A percentile compares a stretch with the other conserved stretches of the same genome.
Evolutionary conservation across 2,329 filamentous ascomycete genomes (phyloP).

Genomic region (Exserohilum turcica): DNA sequence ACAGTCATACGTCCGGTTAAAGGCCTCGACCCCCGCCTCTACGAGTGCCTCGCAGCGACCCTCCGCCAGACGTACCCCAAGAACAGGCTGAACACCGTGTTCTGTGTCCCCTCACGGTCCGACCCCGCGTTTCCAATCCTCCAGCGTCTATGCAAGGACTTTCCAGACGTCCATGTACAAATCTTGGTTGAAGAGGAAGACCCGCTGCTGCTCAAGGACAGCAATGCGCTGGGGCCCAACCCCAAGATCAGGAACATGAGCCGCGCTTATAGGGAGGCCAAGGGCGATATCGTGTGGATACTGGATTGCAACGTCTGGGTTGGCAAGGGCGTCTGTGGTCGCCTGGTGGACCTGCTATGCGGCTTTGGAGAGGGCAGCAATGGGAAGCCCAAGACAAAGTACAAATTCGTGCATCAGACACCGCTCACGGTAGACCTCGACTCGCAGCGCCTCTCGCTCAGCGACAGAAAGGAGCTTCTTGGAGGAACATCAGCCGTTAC

Average conservation of each 20-base stretch:
- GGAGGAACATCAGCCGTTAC: conserved; percentile 28
- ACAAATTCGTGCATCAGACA: conserved; percentile 94
- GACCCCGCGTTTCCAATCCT: conserved; percentile 82
- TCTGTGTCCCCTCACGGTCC: conserved; percentile 75
- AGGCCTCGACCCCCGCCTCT: conserved; percentile 85
- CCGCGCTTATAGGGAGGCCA: conserved; percentile 83
- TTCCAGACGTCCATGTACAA: conserved; percentile 70
- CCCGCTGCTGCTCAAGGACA: conserved; percentile 64
- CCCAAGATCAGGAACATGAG: conserved; percentile 99
- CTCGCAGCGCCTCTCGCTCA: conserved; percentile 31
- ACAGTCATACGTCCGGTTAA: conserved; percentile 94
- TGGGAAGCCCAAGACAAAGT: conserved; percentile 48
- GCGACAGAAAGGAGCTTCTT: conserved; percentile 41
- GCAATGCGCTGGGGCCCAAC: conserved; percentile 77
- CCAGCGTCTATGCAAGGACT: conserved; percentile 72
- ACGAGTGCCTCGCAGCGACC: conserved; percentile 87
- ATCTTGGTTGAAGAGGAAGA: conserved; percentile 85
- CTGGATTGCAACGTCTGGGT: conserved; percentile 98
- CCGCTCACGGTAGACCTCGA: conserved; percentile 81
- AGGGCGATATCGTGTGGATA: conserved; percentile 89
- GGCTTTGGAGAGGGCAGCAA: conserved; percentile 60
- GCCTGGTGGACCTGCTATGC: conserved; percentile 87
- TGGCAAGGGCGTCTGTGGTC: conserved; percentile 73
- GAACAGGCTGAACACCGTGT: conserved; percentile 75
- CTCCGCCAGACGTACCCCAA: conserved; percentile 81